Base-by-base conservation (phyloP, 139 green algal genomes). In the Chlorokybus atmophyticus region DNA sequence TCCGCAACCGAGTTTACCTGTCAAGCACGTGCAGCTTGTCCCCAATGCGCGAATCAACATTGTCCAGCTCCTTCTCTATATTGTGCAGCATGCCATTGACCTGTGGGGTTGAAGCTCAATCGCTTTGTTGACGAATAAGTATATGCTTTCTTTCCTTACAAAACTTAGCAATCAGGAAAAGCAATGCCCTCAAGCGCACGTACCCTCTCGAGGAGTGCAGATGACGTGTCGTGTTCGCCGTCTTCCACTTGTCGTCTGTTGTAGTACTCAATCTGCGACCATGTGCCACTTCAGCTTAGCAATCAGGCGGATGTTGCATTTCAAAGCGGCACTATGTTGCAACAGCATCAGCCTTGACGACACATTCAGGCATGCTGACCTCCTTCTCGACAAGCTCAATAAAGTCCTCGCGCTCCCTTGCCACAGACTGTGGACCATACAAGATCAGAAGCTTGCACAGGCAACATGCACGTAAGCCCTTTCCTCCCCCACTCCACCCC, bases 1-100 rank as follows among this genome's bases (percentile, higher is more conserved):
- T n/a, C n/a, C n/a, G n/a, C n/a, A n/a, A n/a, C n/a, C n/a, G n/a
- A n/a, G n/a, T n/a, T 67, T 30, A 70, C 62, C 19, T 48, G 40
- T 70, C 62, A 24, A 70, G 44, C 17, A 66, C 50, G 26, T 50
- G 42, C 14, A 48, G 38, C 30, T n/a, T 28, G 35, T 62, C 32
- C 10, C 63, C 63, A n/a, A 71, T 71, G 44, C 67, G 67, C 17
- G 39, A 27, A 35, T 71, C 63, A 3, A 62, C 63, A 32, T n/a
- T 48, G 35, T 71, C 63, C 8, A 71, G 19, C 42, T 71, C 63
- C 29, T 68, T 68, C 57, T 71, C 63, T 1, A 71, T 39, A 55
- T 68, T 68, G 19, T 71, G 63, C 23, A 71, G 49, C 57, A 68
- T 62, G 8, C 21, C 30, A 39, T 71, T 55, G 17, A 71, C 63